phyloP scores from a whole-genome alignment of 805 yeast genomes.

The Peterozyma xylosa region DNA sequence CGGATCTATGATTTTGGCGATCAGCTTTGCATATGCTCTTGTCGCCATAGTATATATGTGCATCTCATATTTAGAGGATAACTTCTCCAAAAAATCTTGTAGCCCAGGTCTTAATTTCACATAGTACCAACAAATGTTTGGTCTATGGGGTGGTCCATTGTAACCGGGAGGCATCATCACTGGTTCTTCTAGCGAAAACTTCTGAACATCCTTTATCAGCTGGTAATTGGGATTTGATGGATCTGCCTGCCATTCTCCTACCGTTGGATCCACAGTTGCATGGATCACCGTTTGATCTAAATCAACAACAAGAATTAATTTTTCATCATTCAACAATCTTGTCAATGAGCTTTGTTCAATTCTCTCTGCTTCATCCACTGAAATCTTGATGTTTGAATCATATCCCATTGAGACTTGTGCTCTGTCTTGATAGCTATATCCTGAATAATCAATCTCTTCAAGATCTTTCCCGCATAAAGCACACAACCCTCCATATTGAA shows the following conservation, averaged over 20 bases:
- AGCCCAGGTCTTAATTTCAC: constrained; percentile 91
- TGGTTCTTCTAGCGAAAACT: constrained; percentile 76
- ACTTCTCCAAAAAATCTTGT: constrained; percentile 56
- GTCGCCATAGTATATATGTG: constrained; percentile 99
- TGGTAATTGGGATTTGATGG: constrained; percentile 78
- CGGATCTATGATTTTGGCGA: constrained; percentile 90
- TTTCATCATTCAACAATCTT: constrained; percentile 51
- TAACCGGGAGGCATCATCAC: constrained; percentile 48
- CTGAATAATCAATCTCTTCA: constrained; percentile 67
- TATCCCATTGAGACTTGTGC: constrained; percentile 80
- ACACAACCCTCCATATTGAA: constrained; percentile 92
- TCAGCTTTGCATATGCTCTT: constrained; percentile 81
- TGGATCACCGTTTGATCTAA: constrained; percentile 96
- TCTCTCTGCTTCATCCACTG: constrained; percentile 78
- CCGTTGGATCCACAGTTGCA: constrained; percentile 96
- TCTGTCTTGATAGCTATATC: constrained; percentile 58
- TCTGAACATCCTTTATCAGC: constrained; percentile 72
- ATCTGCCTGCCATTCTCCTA: constrained; percentile 92
- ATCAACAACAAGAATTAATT: constrained; percentile 88
- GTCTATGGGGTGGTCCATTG: constrained; percentile 53
- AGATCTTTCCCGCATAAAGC: constrained; percentile 85
- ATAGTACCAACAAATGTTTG: constrained; percentile 75
- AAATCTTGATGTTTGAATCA: constrained; percentile 74
- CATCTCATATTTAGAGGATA: constrained; percentile 68
- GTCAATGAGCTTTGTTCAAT: constrained; percentile 65